Base-by-base conservation (phyloP, 257 asterid species). In the Fraxinus americana region DNA sequence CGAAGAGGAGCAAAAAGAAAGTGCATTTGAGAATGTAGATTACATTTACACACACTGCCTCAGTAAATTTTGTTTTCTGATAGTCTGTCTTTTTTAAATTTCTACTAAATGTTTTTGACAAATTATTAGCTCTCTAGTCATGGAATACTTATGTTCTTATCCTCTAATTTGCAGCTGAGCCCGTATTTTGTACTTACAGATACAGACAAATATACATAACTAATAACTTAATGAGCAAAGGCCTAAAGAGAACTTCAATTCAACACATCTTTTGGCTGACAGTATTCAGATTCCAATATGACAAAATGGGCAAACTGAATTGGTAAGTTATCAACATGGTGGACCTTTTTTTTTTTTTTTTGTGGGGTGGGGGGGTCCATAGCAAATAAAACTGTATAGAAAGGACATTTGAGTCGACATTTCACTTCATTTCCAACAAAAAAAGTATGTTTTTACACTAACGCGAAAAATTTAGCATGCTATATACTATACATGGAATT, bases 31-130 rank as follows among this genome's bases (percentile, higher is more conserved):
- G 84, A 86, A 74, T 79, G 88, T 82, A 75, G 90, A 82, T 50
- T 86, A 84, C 69, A 84, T 86, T 74, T 82, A 84, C 54, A 86
- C 79, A 86, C 54, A 86, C 79, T 80, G 73, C 90, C 90, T 38
- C 83, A 35, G 66, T n/a, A 54, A 34, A 12, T 59, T 7, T 45
- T 48, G 4, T 8, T 61, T 17, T 23, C 11, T 9, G 48, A 30
- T 36, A 6, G 16, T 13, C 14, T 71, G 30, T 29, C 10, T 74
- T 38, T 71, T 19, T 11, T 19, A 30, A 36, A 7, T 36, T 36
- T 36, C 41, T 36, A 36, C 41, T 36, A 0, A 7, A 36, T 36
- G 41, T 36, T 36, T 36, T 36, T 34, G 9, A 36, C 41, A 36
- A 36, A 36, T 36, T 36, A 36, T 36, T 36, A 36, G 41, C 41